These are phyloP conservation scores for Rhizopogon rudus DNA, from an alignment of 768 basidiomycete species.

Conservation along the genomic window DNA sequence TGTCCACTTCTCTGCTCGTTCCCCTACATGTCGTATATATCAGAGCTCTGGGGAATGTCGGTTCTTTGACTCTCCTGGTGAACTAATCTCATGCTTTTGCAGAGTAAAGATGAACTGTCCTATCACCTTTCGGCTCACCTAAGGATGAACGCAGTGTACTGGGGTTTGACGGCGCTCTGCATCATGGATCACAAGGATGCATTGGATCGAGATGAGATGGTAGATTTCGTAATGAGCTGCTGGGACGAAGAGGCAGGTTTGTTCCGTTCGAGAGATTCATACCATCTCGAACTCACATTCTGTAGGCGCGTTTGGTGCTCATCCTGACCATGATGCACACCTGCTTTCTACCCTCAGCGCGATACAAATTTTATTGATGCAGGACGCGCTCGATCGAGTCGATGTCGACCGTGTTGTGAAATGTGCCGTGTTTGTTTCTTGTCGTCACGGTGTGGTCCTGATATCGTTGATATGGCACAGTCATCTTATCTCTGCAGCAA, in stretches of 20 bases:
- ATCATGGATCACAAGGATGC: slow-evolving; percentile 78
- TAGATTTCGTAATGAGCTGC: slow-evolving; percentile 88
- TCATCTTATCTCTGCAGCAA: slow-evolving; percentile 80
- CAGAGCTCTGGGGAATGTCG: slow-evolving; percentile 64
- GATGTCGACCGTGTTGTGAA: slow-evolving; percentile 65
- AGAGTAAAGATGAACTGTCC: slow-evolving; percentile 79
- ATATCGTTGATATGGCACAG: slow-evolving; percentile 34
- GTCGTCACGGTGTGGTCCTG: background rate
- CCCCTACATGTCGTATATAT: slow-evolving; percentile 74
- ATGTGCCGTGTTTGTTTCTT: slow-evolving; percentile 44
- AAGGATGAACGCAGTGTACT: slow-evolving; percentile 93
- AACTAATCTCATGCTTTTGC: slow-evolving; percentile 6
- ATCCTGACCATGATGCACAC: slow-evolving; percentile 92
- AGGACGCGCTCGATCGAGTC: slow-evolving; percentile 71
- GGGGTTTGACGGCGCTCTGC: slow-evolving; percentile 87
- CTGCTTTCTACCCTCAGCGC: slow-evolving; percentile 83
- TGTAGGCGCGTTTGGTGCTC: slow-evolving; percentile 86
- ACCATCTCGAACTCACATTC: background rate
- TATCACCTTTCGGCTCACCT: slow-evolving; percentile 93
- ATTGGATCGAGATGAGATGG: slow-evolving; percentile 76
- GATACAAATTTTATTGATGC: slow-evolving; percentile 86
- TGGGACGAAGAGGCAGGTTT: slow-evolving; percentile 88
- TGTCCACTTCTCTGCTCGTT: slow-evolving; percentile 28
- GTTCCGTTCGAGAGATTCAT: slow-evolving; percentile 8
- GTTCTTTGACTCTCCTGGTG: slow-evolving; percentile 2